A percentile compares a stretch with the other conserved stretches of the same genome.
These are phyloP conservation scores for Plasmodium sp. DNA, from an alignment of 169 alveolate genomes.

Conservation along the genomic window DNA sequence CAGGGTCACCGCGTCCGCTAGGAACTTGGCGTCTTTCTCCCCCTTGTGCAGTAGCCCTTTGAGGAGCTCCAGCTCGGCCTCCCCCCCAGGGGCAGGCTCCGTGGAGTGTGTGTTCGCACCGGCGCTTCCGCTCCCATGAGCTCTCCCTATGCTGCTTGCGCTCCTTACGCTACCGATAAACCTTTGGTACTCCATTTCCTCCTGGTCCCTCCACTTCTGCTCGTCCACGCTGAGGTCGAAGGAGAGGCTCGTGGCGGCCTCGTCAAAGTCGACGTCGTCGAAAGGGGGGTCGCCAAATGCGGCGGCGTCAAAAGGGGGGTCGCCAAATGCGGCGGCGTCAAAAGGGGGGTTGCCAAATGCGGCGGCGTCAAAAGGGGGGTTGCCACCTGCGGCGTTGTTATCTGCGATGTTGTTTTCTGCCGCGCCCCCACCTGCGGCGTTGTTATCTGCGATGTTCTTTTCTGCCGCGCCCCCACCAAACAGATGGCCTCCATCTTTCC, in stretches of 20 bases:
- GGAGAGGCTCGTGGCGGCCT: constrained; percentile 9
- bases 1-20: neutral
- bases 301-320: constrained; percentile 1
- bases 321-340: neutral
- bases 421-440: neutral
- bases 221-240: constrained; percentile 53
- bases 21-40: neutral
- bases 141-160: neutral
- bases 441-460: neutral
- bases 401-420: neutral
- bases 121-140: neutral
- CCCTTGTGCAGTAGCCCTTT: neutral
- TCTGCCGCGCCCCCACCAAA: neutral
- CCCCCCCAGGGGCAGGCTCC: neutral
- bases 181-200: constrained; percentile 40
- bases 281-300: constrained; percentile 10
- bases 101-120: neutral
- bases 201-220: constrained; percentile 39
- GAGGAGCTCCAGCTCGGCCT: neutral
- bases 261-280: constrained; percentile 39
- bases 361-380: neutral
- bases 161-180: constrained; percentile 5
- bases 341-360: constrained; percentile 8
- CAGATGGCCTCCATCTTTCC: neutral
- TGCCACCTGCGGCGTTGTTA: neutral